Conservation (phyloP, 2,329 filamentous ascomycete genomes). For the Botrytis squamosa region DNA sequence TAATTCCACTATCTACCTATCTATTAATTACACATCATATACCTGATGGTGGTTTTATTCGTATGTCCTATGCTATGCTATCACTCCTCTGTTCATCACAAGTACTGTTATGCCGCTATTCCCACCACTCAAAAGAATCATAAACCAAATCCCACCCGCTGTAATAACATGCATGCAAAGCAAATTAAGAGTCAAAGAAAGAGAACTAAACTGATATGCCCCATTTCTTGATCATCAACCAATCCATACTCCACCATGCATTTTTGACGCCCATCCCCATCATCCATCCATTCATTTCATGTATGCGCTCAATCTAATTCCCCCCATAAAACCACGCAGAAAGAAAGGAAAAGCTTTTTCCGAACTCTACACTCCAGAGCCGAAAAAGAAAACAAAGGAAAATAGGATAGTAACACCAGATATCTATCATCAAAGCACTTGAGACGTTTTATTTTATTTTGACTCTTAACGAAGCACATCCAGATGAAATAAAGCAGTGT, state of each 20-base stretch:
- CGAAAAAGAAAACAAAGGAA: neutral
- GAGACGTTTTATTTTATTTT: neutral
- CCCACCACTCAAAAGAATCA: neutral
- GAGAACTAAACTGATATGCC: neutral
- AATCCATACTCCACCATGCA: constrained; percentile 15
- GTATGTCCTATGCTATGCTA: neutral
- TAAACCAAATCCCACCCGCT: neutral
- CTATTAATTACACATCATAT: constrained; percentile 9
- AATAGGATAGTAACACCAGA: neutral
- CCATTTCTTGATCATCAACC: neutral
- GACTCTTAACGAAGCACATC: neutral
- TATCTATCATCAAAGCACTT: neutral
- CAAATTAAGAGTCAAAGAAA: neutral
- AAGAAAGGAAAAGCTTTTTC: neutral
- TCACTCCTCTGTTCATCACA: neutral
- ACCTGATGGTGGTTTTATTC: constrained; percentile 2
- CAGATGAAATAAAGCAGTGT: neutral
- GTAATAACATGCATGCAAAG: constrained; percentile 10
- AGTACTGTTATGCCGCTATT: neutral
- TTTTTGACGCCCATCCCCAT: constrained; percentile 12
- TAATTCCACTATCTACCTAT: constrained; percentile 12
- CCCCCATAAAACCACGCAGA: neutral
- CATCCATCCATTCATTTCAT: neutral
- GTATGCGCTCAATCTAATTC: neutral
- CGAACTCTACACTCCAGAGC: neutral